Evolutionary conservation across 1,139 yeast species (phyloP), one percentile per base, ranked within the genome.

Genomic region (Diutina pseudorugosa): DNA sequence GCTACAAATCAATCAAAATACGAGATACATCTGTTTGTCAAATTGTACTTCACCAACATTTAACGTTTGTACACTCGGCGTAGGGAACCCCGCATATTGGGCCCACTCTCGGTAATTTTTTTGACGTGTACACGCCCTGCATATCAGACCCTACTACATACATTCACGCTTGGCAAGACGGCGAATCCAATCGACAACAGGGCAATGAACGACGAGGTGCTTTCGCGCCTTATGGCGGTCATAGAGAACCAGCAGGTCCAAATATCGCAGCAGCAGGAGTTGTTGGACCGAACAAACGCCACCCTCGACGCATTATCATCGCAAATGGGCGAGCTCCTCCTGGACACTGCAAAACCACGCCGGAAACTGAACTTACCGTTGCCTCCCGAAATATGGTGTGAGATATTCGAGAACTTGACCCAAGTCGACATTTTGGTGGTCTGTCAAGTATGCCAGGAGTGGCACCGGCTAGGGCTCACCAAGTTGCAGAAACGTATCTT

Each of bases 401-500:
- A 45, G 21, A 27, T 45, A 4, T 45, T 45, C 27, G 49, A 27
- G 6, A 33, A 45, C 16, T 16, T 45, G 7, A 45, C 49, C n/a
- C 49, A 45, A 18, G 40, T 45, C 8, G 49, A 45, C 27, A 33
- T 45, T 5, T 45, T 45, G 41, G 27, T 16, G 3, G 49, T 45
- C 4, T 45, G 49, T 14, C 40, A n/a, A 14, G 49, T 45, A 6
- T 45, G 49, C 27, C 25, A 45, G 18, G 21, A 25, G n/a, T 45
- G 49, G 49, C 18, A 45, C 23, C 19, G 27, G 12, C 14, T 45
- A n/a, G 49, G 23, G 6, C 36, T 33, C 8, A 45, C 40, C 21
- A 45, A 45, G 21, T 20, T 45, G 4, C 49, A 45, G n/a, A 45
- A 45, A 18, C 49, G 49, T 2, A 45, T 45, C 9, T 45, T 21